Percentiles rank a stretch among this genome's conserved stretches.
phyloP scores from a whole-genome alignment of 2,329 filamentous ascomycete genomes.

The Pyrenochaeta sp. region DNA sequence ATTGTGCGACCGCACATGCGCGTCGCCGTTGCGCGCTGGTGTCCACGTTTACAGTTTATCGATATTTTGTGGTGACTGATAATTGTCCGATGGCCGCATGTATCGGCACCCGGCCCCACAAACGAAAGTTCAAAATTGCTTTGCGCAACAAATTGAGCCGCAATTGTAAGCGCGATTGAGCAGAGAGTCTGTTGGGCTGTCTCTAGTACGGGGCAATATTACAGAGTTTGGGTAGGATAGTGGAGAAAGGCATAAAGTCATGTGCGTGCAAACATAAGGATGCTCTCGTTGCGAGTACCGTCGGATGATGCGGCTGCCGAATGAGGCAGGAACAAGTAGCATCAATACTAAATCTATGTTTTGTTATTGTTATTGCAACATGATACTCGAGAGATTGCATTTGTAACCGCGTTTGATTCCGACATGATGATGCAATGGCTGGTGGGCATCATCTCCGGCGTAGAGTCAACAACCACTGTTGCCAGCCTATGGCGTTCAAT shows the following conservation, averaged over 20 bases:
- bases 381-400: not conserved
- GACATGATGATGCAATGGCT: not conserved
- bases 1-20: not conserved
- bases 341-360: not conserved
- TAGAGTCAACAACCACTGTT: not conserved
- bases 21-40: not conserved
- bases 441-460: not conserved
- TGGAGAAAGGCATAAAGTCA: not conserved
- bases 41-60: conserved; percentile 2
- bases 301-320: not conserved
- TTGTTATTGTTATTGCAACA: not conserved
- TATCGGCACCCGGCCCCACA: not conserved
- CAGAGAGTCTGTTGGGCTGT: not conserved
- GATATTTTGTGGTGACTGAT: no score
- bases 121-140: not conserved
- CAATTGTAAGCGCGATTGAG: not conserved
- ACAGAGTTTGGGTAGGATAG: not conserved
- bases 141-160: not conserved
- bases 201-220: not conserved
- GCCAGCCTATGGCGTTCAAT: not conserved
- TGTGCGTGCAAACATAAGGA: not conserved
- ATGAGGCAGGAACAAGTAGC: not conserved
- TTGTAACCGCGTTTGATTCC: not conserved
- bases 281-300: not conserved
- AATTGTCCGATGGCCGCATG: not conserved